Base-by-base conservation (phyloP, 2,329 filamentous ascomycete genomes). In the Xylaria sp. region DNA sequence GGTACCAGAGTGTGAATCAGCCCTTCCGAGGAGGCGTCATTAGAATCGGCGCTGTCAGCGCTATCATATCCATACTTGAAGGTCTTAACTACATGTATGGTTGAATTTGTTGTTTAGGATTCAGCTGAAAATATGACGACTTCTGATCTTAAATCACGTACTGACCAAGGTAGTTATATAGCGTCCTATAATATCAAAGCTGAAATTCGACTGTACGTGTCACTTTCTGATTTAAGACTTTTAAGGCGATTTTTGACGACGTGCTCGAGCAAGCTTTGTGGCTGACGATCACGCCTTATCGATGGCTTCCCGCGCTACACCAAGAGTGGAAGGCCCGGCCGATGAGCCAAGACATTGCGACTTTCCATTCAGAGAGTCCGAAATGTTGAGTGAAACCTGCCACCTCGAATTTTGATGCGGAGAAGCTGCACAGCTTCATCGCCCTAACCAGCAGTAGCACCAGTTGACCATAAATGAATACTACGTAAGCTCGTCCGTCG, bases 191-290 rank as follows among this genome's bases (percentile, higher is more conserved):
- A 15, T 28, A 31, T 41, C 23, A 48, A 41, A 54, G 28, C 13
- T n/a, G 28, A 28, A 20, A 39, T 60, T 60, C 51, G 1, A 48
- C 2, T 20, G n/a, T 23, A 33, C 33, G 33, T 25, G 49, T 58
- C 51, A 4, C 23, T 52, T 48, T 49, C 23, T 56, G 15, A 36
- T 61, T 51, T 62, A 33, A 58, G 33, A 52, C 28, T 28, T 28
- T 3, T 28, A 28, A 51, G 57, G 41, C 41, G 12, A 56, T 18
- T 12, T 55, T 61, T 51, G 31, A 46, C 23, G 36, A 31, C 41
- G 33, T 49, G 25, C 48, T 28, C 23, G 31, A 64, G 55, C 61
- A 68, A 49, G 66, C 55, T 20, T 57, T 68, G 36, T 57, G 46
- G 41, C 36, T 39, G 12, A 3, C 15, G n/a, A 12, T 65, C 56